Percentiles rank a stretch among this genome's conserved stretches.
These are phyloP conservation scores for Ophiostoma pallidulum DNA, from an alignment of 2,329 filamentous ascomycete genomes.

Conservation along the genomic window DNA sequence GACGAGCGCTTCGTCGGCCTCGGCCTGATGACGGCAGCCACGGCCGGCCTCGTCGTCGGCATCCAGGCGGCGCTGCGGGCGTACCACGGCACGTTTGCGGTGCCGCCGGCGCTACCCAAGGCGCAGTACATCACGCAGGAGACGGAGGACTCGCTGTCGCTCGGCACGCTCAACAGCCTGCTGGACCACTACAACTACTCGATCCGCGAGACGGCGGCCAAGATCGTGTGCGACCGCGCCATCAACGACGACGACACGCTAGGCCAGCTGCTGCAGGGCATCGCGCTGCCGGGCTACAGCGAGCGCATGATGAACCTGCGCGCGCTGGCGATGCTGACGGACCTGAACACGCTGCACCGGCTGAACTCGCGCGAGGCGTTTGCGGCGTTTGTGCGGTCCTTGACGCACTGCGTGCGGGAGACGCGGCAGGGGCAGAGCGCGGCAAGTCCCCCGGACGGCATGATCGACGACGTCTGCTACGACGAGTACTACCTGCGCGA, in stretches of 20 bases:
- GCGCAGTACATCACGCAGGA: conserved; percentile 66
- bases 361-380: conserved; percentile 44
- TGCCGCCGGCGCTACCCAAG: conserved; percentile 55
- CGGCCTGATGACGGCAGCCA: conserved; percentile 47
- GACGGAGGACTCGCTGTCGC: conserved; percentile 60
- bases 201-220: conserved; percentile 58
- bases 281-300: conserved; percentile 50
- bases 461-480: conserved; percentile 46
- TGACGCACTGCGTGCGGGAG: conserved; percentile 41
- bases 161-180: conserved; percentile 57
- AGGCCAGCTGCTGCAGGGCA: conserved; percentile 44
- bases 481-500: conserved; percentile 56
- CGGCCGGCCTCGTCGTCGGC: conserved; percentile 46
- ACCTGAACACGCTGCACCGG: conserved; percentile 35
- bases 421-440: background rate
- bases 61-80: conserved; percentile 50
- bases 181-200: conserved; percentile 62
- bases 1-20: conserved; percentile 45
- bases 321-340: conserved; percentile 46
- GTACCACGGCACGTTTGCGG: conserved; percentile 55
- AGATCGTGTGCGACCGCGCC: conserved; percentile 46
- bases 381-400: conserved; percentile 48
- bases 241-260: conserved; percentile 49
- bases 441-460: conserved; percentile 37
- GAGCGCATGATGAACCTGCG: conserved; percentile 48